These are phyloP conservation scores for Passiflora organensis DNA, from an alignment of 345 rosid genomes.

Conservation along the genomic window DNA sequence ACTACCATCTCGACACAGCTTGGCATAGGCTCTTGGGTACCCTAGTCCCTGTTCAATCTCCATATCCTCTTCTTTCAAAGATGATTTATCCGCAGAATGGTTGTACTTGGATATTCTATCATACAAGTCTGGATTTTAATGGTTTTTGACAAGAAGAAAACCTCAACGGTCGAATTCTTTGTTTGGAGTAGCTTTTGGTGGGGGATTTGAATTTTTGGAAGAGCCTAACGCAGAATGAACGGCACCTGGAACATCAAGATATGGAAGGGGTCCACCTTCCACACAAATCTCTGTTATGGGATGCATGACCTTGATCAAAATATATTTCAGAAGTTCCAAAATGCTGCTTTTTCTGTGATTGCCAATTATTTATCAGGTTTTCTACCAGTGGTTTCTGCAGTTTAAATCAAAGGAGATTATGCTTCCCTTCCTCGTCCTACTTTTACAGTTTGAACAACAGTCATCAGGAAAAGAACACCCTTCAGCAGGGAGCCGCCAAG, in stretches of 20 bases:
- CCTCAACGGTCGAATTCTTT: conserved; percentile 26
- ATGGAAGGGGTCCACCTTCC: background rate
- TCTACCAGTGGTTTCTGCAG: no score
- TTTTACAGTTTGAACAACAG: no score
- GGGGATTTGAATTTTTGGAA: conserved; percentile 15
- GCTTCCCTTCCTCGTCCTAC: no score
- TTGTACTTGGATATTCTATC: no score
- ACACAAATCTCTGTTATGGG: background rate
- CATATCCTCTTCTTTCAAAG: conserved; percentile 52
- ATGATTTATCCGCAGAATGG: conserved; percentile 35
- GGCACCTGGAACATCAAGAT: conserved; percentile 19
- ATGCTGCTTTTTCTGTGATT: no score
- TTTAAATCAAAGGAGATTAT: no score
- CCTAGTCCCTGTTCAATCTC: conserved; percentile 61
- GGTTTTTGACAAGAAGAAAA: background rate
- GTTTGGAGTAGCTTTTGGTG: background rate
- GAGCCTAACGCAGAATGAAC: conserved; percentile 7
- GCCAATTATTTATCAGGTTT: no score
- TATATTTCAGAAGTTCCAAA: no score
- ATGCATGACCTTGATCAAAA: background rate
- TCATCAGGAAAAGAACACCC: no score
- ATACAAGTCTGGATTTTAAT: conserved; percentile 2
- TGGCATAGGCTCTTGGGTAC: conserved; percentile 71
- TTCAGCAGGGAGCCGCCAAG: no score
- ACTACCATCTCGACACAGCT: conserved; percentile 49